Conservation (phyloP, 192 early-diverging fungal genomes). For the Ambispora gerdemannii region DNA sequence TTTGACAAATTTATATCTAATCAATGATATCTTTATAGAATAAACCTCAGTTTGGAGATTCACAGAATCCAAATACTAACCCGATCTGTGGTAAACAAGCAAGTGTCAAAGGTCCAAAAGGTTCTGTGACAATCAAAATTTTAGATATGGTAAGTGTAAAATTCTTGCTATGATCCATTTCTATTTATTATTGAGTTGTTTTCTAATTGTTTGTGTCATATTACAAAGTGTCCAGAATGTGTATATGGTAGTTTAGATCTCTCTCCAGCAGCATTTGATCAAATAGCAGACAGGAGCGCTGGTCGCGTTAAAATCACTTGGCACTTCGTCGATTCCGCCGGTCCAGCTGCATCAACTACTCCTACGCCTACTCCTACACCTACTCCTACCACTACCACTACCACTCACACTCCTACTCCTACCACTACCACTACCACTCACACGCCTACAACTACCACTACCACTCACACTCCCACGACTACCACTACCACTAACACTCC, state of each 20-base stretch:
- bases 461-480: neutral
- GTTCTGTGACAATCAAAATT: too few relatives aligned
- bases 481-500: neutral
- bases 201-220: neutral
- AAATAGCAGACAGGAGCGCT: neutral
- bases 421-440: neutral
- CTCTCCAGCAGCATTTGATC: neutral
- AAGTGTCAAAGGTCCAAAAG: too few relatives aligned
- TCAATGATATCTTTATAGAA: too few relatives aligned
- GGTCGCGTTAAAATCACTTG: neutral
- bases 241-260: neutral
- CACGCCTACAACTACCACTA: neutral
- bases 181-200: too few relatives aligned
- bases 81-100: too few relatives aligned
- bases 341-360: neutral
- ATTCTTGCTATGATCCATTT: too few relatives aligned
- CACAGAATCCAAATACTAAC: too few relatives aligned
- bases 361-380: neutral
- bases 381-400: neutral
- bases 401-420: neutral
- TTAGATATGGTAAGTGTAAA: too few relatives aligned
- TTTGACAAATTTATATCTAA: too few relatives aligned
- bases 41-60: too few relatives aligned
- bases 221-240: conserved; percentile 8
- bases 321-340: neutral